Evolutionary conservation across 345 rosid species (phyloP).

Genomic region (Camelina laxa): DNA sequence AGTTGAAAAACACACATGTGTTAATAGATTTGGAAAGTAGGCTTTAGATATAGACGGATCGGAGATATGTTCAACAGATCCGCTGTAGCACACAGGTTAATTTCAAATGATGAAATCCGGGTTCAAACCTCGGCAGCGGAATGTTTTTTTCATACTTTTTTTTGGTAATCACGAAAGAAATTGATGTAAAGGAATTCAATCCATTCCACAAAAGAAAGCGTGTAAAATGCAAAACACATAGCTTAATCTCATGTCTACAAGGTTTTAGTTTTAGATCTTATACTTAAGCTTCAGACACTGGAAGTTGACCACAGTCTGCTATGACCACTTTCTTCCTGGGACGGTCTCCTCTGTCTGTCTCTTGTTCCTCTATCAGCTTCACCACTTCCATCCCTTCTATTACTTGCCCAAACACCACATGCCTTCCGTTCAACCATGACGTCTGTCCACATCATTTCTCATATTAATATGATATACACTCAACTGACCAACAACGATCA

Average conservation of each 20-base stretch:
- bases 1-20: too few species aligned
- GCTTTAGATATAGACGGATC: neutral
- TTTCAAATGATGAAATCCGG: constrained; percentile 4
- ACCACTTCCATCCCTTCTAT: constrained; percentile 94
- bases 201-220: constrained; percentile 23
- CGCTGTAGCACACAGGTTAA: neutral
- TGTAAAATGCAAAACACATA: constrained; percentile 33
- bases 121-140: constrained; percentile 6
- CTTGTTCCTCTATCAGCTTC: constrained; percentile 68
- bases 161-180: neutral
- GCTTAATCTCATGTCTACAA: constrained; percentile 14
- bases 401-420: constrained; percentile 97
- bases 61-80: neutral
- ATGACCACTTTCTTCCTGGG: constrained; percentile 84
- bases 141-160: neutral
- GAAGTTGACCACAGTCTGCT: constrained; percentile 94
- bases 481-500: neutral
- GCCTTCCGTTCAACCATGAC: constrained; percentile 93
- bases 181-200: constrained; percentile 16
- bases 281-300: constrained; percentile 56
- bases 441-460: constrained; percentile 60
- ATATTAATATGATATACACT: neutral
- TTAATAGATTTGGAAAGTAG: neutral
- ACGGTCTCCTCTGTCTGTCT: constrained; percentile 96
- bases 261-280: constrained; percentile 1